phyloP scores from a whole-genome alignment of 2,329 filamentous ascomycete species.

The Cercospora zeae-maydis region DNA sequence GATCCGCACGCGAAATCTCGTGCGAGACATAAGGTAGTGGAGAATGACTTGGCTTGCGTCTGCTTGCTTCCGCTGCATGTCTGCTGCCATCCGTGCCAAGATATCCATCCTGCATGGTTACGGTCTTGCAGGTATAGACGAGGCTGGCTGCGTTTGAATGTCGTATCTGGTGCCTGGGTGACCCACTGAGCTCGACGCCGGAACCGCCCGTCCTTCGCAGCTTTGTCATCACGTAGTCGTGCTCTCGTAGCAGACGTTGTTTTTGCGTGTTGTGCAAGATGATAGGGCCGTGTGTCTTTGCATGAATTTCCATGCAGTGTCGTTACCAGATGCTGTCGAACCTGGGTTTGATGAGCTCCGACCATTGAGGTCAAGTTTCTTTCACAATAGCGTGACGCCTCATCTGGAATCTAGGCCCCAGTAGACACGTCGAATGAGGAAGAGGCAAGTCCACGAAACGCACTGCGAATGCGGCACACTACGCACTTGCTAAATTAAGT shows the following conservation, averaged over 20 bases:
- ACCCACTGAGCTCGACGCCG: not conserved
- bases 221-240: not conserved
- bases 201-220: not conserved
- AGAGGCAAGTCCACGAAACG: not conserved
- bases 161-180: not conserved
- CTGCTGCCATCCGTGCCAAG: not conserved
- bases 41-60: not conserved
- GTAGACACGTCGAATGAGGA: not conserved
- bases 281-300: not conserved
- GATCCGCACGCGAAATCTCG: not conserved
- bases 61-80: not conserved
- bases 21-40: not conserved
- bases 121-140: not conserved
- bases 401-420: not conserved
- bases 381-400: not conserved
- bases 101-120: not conserved
- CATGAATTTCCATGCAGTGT: not conserved
- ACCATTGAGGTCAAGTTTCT: not conserved
- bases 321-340: not conserved
- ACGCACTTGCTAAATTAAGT: constrained; percentile 1
- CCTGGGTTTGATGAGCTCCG: not conserved
- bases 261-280: not conserved
- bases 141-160: not conserved
- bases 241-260: not conserved
- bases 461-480: constrained; percentile 6